Percentiles rank a stretch among this genome's conserved stretches.
Evolutionary conservation across 495 filamentous ascomycete genomes (phyloP).

Genomic region (Penicillium herquei): DNA sequence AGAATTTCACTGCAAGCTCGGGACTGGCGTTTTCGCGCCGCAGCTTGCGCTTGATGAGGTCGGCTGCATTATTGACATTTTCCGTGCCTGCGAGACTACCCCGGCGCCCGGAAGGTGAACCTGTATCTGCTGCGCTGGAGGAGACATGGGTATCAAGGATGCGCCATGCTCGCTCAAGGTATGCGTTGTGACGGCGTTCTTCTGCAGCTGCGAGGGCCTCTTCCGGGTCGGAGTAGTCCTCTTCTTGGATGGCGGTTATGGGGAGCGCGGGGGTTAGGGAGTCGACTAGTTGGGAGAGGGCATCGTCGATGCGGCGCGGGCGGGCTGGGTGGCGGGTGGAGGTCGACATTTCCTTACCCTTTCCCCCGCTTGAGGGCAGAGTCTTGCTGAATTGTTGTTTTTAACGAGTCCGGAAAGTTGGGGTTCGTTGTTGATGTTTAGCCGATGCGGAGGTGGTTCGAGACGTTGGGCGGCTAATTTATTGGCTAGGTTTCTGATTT

Average conservation of each 20-base stretch:
- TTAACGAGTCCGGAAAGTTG: neutral
- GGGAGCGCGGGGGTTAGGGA: conserved; percentile 44
- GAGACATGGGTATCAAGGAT: conserved; percentile 33
- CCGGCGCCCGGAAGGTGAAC: conserved; percentile 30
- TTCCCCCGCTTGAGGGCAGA: conserved; percentile 10
- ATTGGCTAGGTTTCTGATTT: neutral
- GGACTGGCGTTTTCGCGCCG: conserved; percentile 71
- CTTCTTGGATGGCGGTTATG: conserved; percentile 30
- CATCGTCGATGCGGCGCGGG: conserved; percentile 53
- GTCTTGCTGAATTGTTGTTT: conserved; percentile 9
- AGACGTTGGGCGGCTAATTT: conserved; percentile 4
- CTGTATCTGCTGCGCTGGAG: conserved; percentile 25
- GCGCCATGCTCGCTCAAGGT: conserved; percentile 46
- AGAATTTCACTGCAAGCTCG: conserved; percentile 82
- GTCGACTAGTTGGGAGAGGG: conserved; percentile 55
- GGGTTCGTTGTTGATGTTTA: conserved; percentile 3
- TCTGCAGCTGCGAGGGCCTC: conserved; percentile 43
- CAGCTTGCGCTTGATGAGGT: conserved; percentile 85
- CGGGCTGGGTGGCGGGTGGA: conserved; percentile 32
- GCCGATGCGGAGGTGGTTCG: neutral
- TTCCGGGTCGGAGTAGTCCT: conserved; percentile 42
- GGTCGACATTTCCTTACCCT: conserved; percentile 33
- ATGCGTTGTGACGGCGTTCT: conserved; percentile 40
- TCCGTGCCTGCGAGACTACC: conserved; percentile 38
- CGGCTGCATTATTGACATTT: conserved; percentile 83